Evolutionary conservation across 2,329 filamentous ascomycete genomes (phyloP).

Genomic region (Graphilbum sp.): DNA sequence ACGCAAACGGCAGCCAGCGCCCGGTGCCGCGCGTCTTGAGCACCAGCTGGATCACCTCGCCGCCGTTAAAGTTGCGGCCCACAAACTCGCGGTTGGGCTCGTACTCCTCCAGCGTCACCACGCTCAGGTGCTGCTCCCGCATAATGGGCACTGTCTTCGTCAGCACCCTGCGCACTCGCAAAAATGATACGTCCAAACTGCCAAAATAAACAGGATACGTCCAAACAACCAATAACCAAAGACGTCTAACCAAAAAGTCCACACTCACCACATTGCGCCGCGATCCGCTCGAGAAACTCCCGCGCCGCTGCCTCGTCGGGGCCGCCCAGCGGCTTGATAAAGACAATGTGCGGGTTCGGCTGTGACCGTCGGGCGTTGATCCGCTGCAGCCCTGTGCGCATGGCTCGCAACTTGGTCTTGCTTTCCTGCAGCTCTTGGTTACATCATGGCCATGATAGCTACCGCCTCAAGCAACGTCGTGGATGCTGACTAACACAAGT

Average conservation of each 20-base stretch:
- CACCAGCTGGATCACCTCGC: constrained; percentile 74
- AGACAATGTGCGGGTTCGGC: constrained; percentile 64
- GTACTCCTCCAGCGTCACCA: constrained; percentile 65
- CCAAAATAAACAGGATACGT: too few relatives aligned
- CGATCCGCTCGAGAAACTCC: constrained; percentile 59
- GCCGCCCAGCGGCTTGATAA: constrained; percentile 65
- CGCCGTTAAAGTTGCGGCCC: constrained; percentile 80
- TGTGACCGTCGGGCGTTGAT: constrained; percentile 60
- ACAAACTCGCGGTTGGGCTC: constrained; percentile 69
- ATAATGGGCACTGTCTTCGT: constrained; percentile 43
- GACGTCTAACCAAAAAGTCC: too few relatives aligned
- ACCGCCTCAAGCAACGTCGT: too few relatives aligned
- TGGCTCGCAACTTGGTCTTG: constrained; percentile 16
- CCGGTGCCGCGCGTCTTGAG: constrained; percentile 48
- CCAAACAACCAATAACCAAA: too few relatives aligned
- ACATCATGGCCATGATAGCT: too few relatives aligned
- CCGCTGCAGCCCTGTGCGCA: constrained; percentile 66
- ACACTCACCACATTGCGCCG: constrained; percentile 54
- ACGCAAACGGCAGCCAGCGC: constrained; percentile 64
- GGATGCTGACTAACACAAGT: too few relatives aligned
- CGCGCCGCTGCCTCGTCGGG: constrained; percentile 44
- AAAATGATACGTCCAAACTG: too few relatives aligned
- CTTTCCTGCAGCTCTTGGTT: too few relatives aligned
- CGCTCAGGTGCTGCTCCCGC: constrained; percentile 45
- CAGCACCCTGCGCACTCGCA: not conserved